Conservation (phyloP, 352 stramenopile genomes). For the Phytophthora fragariae region DNA sequence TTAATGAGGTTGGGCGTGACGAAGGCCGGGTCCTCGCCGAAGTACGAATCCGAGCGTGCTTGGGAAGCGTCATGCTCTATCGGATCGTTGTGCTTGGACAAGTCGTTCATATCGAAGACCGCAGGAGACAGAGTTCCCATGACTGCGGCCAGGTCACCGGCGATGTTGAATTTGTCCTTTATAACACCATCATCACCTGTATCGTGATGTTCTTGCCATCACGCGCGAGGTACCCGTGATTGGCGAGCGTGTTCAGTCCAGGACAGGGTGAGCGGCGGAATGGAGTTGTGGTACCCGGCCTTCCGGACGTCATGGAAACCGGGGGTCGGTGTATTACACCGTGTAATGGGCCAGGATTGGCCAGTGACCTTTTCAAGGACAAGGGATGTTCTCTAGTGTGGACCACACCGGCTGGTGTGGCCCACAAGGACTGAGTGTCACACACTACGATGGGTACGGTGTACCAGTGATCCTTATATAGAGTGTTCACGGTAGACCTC, state of each 20-base stretch:
- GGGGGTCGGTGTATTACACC: too few relatives aligned
- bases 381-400: too few relatives aligned
- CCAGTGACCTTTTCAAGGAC: too few relatives aligned
- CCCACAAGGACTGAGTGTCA: too few relatives aligned
- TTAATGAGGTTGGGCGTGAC: slow-evolving; percentile 11
- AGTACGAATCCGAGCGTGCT: slow-evolving; percentile 18
- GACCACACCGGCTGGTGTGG: too few relatives aligned
- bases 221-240: slow-evolving; percentile 51
- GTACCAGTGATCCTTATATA: too few relatives aligned
- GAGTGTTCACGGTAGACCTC: too few relatives aligned
- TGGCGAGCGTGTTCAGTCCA: slow-evolving; percentile 55
- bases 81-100: slow-evolving; percentile 18
- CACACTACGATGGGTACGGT: too few relatives aligned
- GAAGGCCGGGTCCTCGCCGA: slow-evolving; percentile 14
- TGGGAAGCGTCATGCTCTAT: slow-evolving; percentile 24
- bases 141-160: slow-evolving; percentile 17
- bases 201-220: slow-evolving; percentile 41
- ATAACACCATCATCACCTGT: slow-evolving; percentile 22
- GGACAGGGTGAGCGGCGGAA: slow-evolving; percentile 53
- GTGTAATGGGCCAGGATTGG: too few relatives aligned
- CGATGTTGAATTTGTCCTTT: slow-evolving; percentile 41
- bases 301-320: slow-evolving; percentile 30
- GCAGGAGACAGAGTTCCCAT: slow-evolving; percentile 18
- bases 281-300: slow-evolving; percentile 14
- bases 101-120: slow-evolving; percentile 24